These are phyloP conservation scores for Echites panduratus DNA, from an alignment of 257 asterid species.

Conservation along the genomic window DNA sequence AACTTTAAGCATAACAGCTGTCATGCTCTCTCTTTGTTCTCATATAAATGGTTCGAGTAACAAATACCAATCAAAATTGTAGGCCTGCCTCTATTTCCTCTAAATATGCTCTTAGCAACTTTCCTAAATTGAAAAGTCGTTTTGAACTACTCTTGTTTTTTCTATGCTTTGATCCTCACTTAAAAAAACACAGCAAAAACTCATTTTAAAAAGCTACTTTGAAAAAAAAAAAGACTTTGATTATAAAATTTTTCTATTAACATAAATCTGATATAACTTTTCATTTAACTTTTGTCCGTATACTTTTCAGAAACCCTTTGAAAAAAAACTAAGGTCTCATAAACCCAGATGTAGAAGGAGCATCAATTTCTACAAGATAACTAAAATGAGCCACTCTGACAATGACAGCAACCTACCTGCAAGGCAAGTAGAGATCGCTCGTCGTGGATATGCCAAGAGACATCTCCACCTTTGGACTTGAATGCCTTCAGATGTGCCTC, in stretches of 20 bases:
- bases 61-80: neutral
- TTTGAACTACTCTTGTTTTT: neutral
- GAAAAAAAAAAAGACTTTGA: neutral
- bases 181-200: neutral
- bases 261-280: neutral
- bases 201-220: neutral
- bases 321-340: neutral
- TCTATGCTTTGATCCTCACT: neutral
- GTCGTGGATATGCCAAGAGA: conserved; percentile 97
- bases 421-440: conserved; percentile 93
- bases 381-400: conserved; percentile 1
- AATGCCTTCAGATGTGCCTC: conserved; percentile 95
- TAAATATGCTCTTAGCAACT: neutral
- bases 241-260: neutral
- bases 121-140: neutral
- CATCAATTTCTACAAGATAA: neutral
- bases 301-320: neutral
- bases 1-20: neutral
- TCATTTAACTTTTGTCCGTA: neutral
- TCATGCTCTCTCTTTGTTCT: neutral
- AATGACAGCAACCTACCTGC: conserved; percentile 45
- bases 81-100: neutral
- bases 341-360: neutral
- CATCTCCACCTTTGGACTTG: conserved; percentile 85
- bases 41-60: neutral